A percentile compares a stretch with the other conserved stretches of the same genome.
These are phyloP conservation scores for Hymenoscyphus scutula DNA, from an alignment of 2,329 filamentous ascomycete species.

Conservation along the genomic window DNA sequence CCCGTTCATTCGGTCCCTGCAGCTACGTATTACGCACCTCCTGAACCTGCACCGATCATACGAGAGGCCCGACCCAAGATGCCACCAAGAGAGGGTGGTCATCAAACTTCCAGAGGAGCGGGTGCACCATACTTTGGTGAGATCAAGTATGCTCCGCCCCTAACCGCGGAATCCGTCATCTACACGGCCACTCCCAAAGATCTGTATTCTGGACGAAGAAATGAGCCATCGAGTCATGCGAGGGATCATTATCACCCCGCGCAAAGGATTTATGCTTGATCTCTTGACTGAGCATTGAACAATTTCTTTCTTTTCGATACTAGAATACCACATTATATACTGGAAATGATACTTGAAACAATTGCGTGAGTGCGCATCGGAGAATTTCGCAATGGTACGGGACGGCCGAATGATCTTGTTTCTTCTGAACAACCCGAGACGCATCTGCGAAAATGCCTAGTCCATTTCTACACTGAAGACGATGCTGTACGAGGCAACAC, in stretches of 20 bases:
- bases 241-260: constrained; percentile 8
- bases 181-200: constrained; percentile 12
- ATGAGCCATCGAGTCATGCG: neutral
- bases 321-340: neutral
- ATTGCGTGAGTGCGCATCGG: neutral
- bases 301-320: neutral
- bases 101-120: constrained; percentile 15
- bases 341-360: neutral
- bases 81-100: constrained; percentile 19
- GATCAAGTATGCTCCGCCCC: constrained; percentile 19
- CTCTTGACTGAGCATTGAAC: constrained; percentile 9
- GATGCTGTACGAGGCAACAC: no score
- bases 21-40: constrained; percentile 23
- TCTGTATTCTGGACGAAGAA: constrained; percentile 5
- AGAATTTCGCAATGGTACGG: no score
- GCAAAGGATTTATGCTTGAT: constrained; percentile 10
- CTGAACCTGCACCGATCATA: constrained; percentile 21
- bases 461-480: no score
- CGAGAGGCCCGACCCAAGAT: constrained; percentile 19
- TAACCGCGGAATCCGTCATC: constrained; percentile 16
- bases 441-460: no score
- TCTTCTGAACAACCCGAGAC: no score
- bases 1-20: constrained; percentile 9
- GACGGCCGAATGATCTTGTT: no score
- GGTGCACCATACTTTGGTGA: constrained; percentile 14